Evolutionary conservation across 208 protist genomes (phyloP).

Genomic region (Leptomonas pyrrhocoris): DNA sequence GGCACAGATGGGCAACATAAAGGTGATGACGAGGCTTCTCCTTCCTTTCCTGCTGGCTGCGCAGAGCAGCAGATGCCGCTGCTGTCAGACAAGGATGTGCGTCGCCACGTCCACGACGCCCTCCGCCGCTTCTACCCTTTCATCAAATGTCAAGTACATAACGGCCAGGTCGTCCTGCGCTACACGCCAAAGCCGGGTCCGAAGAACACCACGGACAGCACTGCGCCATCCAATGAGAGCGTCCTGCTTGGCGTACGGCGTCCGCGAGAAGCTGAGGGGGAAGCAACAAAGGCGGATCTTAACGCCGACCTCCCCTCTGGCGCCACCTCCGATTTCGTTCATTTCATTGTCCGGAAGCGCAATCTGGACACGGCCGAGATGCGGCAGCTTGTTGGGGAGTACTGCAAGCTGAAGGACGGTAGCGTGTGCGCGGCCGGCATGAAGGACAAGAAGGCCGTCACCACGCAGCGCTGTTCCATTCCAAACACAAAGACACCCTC

Average conservation of each 20-base stretch:
- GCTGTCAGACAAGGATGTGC: slow-evolving; percentile 60
- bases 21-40: not conserved
- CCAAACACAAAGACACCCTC: slow-evolving; percentile 17
- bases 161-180: slow-evolving; percentile 46
- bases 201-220: not conserved
- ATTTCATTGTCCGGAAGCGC: slow-evolving; percentile 80
- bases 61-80: slow-evolving; percentile 2
- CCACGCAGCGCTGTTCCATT: slow-evolving; percentile 83
- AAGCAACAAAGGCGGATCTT: not conserved
- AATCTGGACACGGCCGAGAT: slow-evolving; percentile 85
- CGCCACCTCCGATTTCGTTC: slow-evolving; percentile 33
- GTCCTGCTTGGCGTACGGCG: slow-evolving; percentile 4
- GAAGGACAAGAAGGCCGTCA: slow-evolving; percentile 93
- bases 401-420: slow-evolving; percentile 44
- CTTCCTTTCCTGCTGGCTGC: not conserved
- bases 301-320: not conserved
- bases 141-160: slow-evolving; percentile 53
- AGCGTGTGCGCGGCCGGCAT: slow-evolving; percentile 88
- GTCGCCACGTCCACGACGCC: slow-evolving; percentile 68
- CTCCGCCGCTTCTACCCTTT: slow-evolving; percentile 69
- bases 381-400: slow-evolving; percentile 53
- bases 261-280: not conserved
- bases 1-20: no score
- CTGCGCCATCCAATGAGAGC: not conserved
- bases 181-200: slow-evolving; percentile 1